These are phyloP conservation scores for Epithele typhae DNA, from an alignment of 768 basidiomycete genomes.

Conservation along the genomic window DNA sequence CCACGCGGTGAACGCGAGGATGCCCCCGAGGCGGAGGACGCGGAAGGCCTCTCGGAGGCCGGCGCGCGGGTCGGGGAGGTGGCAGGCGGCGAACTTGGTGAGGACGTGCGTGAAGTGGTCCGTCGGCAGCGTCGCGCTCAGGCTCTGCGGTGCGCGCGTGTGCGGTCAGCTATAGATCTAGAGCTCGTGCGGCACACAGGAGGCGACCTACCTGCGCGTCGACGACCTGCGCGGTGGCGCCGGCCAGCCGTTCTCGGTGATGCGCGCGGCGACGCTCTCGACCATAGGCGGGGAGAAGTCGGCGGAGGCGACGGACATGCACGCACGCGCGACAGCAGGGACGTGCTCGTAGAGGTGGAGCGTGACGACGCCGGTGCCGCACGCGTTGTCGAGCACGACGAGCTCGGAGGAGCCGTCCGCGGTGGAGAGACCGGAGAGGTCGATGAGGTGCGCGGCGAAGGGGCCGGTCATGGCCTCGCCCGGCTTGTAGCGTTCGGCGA, in stretches of 20 bases:
- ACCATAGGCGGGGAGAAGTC: slow-evolving; percentile 2
- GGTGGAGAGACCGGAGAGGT: not conserved
- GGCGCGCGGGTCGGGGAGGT: not conserved
- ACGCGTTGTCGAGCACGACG: slow-evolving; percentile 3
- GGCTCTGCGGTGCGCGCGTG: not conserved
- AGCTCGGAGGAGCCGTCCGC: not conserved
- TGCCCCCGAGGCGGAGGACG: slow-evolving; percentile 1
- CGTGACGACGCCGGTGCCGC: slow-evolving; percentile 2
- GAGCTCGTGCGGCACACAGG: not conserved
- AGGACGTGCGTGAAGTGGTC: slow-evolving; percentile 2
- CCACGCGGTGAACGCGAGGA: not conserved
- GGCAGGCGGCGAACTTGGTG: slow-evolving; percentile 1
- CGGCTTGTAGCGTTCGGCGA: not conserved
- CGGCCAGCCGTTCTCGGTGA: not conserved
- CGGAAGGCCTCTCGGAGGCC: not conserved
- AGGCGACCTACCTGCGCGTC: slow-evolving; percentile 4
- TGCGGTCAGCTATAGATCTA: no score
- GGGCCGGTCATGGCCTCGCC: not conserved
- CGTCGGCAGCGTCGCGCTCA: not conserved
- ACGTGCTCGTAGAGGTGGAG: not conserved
- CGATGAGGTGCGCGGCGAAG: slow-evolving; percentile 1
- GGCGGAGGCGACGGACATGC: not conserved
- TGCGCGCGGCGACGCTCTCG: slow-evolving; percentile 1
- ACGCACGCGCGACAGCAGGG: not conserved
- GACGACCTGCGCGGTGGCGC: not conserved